Conservation (phyloP, 2,329 filamentous ascomycete genomes). For the Diaporthe longicolla region DNA sequence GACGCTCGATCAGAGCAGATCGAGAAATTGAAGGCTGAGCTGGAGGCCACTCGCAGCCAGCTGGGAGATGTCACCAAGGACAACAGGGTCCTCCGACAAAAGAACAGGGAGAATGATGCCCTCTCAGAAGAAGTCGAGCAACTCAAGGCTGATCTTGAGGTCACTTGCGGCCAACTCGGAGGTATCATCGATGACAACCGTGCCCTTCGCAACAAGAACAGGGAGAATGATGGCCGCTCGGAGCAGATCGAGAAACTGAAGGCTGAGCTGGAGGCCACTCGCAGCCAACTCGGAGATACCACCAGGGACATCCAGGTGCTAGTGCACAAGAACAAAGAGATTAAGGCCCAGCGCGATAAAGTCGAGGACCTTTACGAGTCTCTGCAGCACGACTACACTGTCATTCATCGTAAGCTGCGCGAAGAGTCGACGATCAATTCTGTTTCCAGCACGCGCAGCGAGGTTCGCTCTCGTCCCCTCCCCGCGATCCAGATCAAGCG, state of each 20-base stretch:
- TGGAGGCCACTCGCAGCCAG: conserved; percentile 47
- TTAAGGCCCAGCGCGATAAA: conserved; percentile 45
- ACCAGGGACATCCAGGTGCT: conserved; percentile 45
- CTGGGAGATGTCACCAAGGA: conserved; percentile 48
- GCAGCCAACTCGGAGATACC: conserved; percentile 48
- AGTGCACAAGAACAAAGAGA: conserved; percentile 43
- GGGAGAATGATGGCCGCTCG: neutral
- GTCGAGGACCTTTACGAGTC: conserved; percentile 47
- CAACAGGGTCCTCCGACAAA: conserved; percentile 43
- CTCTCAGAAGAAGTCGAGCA: neutral
- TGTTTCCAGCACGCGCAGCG: conserved; percentile 60
- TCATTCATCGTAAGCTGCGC: conserved; percentile 46
- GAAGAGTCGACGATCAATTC: conserved; percentile 47
- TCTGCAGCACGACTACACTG: conserved; percentile 46
- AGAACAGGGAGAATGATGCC: conserved; percentile 38
- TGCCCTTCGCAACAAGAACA: conserved; percentile 43
- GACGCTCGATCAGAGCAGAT: neutral
- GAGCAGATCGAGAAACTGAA: conserved; percentile 3
- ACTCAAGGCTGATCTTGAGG: conserved; percentile 41
- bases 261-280: conserved; percentile 43
- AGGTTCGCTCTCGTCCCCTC: conserved; percentile 71
- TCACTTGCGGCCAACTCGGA: conserved; percentile 48
- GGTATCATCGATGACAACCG: conserved; percentile 47
- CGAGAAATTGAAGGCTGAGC: conserved; percentile 11
- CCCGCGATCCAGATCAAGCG: conserved; percentile 74